Percentiles rank a stretch among this genome's conserved stretches.
Evolutionary conservation across 108 stramenopile species (phyloP).

Genomic region (Skeletonema marinoi): DNA sequence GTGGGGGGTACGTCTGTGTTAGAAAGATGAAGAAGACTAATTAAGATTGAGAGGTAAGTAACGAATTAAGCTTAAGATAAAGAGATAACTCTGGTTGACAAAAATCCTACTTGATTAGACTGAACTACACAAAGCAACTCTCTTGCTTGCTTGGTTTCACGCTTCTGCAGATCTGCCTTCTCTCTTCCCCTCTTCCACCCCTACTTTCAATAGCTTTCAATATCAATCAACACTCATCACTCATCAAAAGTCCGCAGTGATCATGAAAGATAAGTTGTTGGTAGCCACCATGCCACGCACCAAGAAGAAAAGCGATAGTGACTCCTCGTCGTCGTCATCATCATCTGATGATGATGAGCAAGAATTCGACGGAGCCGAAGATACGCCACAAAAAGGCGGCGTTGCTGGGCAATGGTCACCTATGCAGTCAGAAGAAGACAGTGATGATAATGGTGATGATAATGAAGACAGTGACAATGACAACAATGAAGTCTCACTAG

Average conservation of each 20-base stretch:
- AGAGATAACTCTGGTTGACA: background rate
- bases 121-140: too few species aligned
- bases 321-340: background rate
- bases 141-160: too few species aligned
- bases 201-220: too few species aligned
- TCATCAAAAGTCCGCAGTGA: too few species aligned
- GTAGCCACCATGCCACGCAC: background rate
- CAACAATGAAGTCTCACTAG: slow-evolving; percentile 35
- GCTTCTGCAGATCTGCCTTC: too few species aligned
- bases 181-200: too few species aligned
- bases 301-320: background rate
- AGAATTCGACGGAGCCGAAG: background rate
- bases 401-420: slow-evolving; percentile 24
- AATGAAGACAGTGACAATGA: slow-evolving; percentile 21
- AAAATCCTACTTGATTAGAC: too few species aligned
- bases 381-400: background rate
- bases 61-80: background rate
- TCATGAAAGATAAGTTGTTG: too few species aligned
- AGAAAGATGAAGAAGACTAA: slow-evolving; percentile 70
- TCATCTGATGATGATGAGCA: background rate
- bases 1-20: slow-evolving; percentile 76
- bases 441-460: background rate
- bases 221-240: too few species aligned
- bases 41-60: background rate
- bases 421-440: background rate